Evolutionary conservation across 352 stramenopile species (phyloP).

Genomic region (Pythium biforme): DNA sequence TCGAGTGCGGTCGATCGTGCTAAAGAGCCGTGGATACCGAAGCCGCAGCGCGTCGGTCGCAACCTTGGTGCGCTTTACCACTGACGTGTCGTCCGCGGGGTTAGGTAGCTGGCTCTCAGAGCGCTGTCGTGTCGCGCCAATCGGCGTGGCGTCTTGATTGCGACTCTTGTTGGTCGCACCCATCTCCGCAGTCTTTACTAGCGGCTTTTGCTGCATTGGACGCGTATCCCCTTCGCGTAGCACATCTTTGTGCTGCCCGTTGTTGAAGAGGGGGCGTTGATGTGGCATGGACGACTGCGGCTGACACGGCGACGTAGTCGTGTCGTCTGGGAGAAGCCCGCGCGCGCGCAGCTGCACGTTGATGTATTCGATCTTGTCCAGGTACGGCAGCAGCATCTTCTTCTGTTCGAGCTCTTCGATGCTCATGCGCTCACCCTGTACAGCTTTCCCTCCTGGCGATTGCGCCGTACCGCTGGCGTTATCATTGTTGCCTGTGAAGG

Average conservation of each 20-base stretch:
- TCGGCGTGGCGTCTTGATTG: background rate
- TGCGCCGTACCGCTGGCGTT: no score
- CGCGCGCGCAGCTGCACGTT: slow-evolving; percentile 72
- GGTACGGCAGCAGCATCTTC: slow-evolving; percentile 79
- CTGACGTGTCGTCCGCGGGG: background rate
- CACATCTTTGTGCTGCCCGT: no score
- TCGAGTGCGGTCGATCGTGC: slow-evolving; percentile 29
- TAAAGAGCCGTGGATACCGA: slow-evolving; percentile 54
- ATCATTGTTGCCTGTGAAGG: slow-evolving; percentile 3
- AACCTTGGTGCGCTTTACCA: slow-evolving; percentile 20
- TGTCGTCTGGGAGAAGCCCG: slow-evolving; percentile 36
- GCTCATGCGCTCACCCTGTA: slow-evolving; percentile 40
- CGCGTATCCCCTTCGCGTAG: no score
- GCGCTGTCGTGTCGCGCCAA: slow-evolving; percentile 2
- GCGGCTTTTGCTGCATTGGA: background rate
- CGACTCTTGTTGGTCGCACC: background rate
- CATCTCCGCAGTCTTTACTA: background rate
- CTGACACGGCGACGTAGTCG: background rate
- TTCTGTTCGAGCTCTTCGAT: slow-evolving; percentile 67
- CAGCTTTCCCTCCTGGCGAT: no score
- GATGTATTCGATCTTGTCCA: slow-evolving; percentile 89
- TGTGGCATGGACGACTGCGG: background rate
- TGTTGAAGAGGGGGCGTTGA: background rate
- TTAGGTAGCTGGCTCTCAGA: slow-evolving; percentile 3
- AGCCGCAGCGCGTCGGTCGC: slow-evolving; percentile 35